Evolutionary conservation across 306 rosid genomes (phyloP).

Genomic region (Prunus salicina): DNA sequence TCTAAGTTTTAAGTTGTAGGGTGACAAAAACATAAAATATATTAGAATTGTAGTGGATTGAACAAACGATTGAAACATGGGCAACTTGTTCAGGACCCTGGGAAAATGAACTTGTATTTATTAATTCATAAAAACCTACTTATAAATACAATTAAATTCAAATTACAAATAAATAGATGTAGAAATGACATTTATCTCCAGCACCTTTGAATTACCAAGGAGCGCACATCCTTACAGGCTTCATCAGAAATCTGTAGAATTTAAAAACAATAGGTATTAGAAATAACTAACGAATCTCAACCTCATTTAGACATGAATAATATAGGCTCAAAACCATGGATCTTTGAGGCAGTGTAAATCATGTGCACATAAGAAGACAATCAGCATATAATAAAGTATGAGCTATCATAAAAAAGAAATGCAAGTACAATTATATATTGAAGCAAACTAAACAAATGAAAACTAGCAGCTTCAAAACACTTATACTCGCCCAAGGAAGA

Average conservation of each 20-base stretch:
- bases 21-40: not conserved
- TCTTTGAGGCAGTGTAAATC: not conserved
- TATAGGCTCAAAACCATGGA: not conserved
- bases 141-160: not conserved
- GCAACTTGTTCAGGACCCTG: not conserved
- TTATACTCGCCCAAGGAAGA: not conserved
- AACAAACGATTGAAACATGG: not conserved
- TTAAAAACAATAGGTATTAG: constrained; percentile 18
- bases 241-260: constrained; percentile 78
- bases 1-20: not conserved
- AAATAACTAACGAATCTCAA: constrained; percentile 15
- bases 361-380: not conserved
- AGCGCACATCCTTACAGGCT: constrained; percentile 70
- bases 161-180: not conserved
- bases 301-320: not conserved
- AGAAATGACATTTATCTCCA: not conserved
- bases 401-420: not conserved
- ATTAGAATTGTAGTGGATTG: not conserved
- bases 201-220: constrained; percentile 73
- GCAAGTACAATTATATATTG: not conserved
- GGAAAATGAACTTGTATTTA: not conserved
- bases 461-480: not conserved
- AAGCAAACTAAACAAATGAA: not conserved
- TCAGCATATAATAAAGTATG: not conserved
- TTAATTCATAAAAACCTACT: not conserved